Evolutionary conservation across 805 yeast genomes (phyloP).

Genomic region (Phaffomyces opuntiae): DNA sequence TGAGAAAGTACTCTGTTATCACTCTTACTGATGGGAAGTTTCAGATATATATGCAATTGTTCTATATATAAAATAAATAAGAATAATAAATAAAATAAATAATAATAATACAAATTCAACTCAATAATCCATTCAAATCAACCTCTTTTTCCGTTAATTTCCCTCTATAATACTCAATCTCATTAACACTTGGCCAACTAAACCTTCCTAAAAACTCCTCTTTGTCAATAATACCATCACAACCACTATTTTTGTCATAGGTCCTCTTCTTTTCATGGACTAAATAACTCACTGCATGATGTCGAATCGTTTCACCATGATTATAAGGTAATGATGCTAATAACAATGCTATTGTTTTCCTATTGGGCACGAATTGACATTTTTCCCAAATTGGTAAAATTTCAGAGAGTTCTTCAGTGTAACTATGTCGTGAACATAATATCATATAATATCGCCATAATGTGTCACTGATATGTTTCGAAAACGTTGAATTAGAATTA

Average conservation of each 20-base stretch:
- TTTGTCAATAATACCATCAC: background rate
- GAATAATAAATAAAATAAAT: background rate
- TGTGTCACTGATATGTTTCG: slow-evolving; percentile 20
- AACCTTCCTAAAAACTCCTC: slow-evolving; percentile 14
- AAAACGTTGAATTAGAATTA: slow-evolving; percentile 4
- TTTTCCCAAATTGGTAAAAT: slow-evolving; percentile 50
- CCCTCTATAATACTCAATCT: slow-evolving; percentile 16
- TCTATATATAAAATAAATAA: background rate
- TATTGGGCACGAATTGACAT: slow-evolving; percentile 36
- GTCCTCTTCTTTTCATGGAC: background rate
- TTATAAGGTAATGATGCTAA: slow-evolving; percentile 23
- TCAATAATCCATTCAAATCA: background rate
- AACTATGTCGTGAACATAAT: slow-evolving; percentile 40
- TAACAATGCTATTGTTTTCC: slow-evolving; percentile 32
- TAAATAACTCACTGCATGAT: slow-evolving; percentile 24
- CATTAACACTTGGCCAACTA: slow-evolving; percentile 31
- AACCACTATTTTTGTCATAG: background rate
- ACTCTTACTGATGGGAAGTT: too few species aligned
- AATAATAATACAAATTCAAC: background rate
- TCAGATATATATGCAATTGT: too few species aligned
- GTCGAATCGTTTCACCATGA: slow-evolving; percentile 30
- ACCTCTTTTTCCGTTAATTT: background rate
- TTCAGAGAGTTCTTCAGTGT: slow-evolving; percentile 40
- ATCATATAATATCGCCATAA: slow-evolving; percentile 49
- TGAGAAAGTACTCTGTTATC: too few species aligned